Evolutionary conservation across 148 eudicot genomes (phyloP), one percentile per base, ranked within the genome.

Genomic region (Agrostemma githago): DNA sequence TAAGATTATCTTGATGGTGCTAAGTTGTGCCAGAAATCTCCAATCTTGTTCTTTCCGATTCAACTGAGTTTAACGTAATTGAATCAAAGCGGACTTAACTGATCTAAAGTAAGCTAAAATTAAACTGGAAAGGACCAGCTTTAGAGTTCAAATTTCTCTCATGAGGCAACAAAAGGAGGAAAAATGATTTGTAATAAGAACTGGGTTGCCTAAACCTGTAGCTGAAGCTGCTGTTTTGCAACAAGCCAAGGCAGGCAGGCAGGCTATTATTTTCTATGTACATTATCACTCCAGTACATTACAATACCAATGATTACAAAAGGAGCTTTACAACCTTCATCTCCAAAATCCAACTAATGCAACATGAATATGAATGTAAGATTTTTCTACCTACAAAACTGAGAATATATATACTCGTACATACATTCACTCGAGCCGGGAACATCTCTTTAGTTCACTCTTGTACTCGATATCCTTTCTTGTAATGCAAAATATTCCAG

Each of bases 401-500:
- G 51, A 64, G 58, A 46, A 77, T 73, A 73, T 62, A 72, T 74
- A n/a, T n/a, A n/a, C n/a, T n/a, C n/a, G n/a, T n/a, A 62, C 58
- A 62, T 70, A 76, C 68, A 69, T 51, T 78, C 70, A 82, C 63
- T 76, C 77, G 8, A 69, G 21, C 6, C 79, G 83, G 17, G 92
- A 91, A 83, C 98, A 89, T 80, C 89, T 88, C 86, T 84, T 92
- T 14, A 89, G 87, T 74, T 73, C 87, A 74, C 69, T 19, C 54
- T 80, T 84, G 69, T 68, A 72, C 63, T 83, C 68, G 26, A 95
- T 71, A 80, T 92, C 96, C 73, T 88, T 79, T 54, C 81, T 82
- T 65, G 93, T 85, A 41, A 95, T 78, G 64, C 74, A 76, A 70
- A 89, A 63, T 40, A 92, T 81, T 54, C 91, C 90, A 8, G 84